These are phyloP conservation scores for Epichloe gansuensis DNA, from an alignment of 2,329 filamentous ascomycete species.

Conservation along the genomic window DNA sequence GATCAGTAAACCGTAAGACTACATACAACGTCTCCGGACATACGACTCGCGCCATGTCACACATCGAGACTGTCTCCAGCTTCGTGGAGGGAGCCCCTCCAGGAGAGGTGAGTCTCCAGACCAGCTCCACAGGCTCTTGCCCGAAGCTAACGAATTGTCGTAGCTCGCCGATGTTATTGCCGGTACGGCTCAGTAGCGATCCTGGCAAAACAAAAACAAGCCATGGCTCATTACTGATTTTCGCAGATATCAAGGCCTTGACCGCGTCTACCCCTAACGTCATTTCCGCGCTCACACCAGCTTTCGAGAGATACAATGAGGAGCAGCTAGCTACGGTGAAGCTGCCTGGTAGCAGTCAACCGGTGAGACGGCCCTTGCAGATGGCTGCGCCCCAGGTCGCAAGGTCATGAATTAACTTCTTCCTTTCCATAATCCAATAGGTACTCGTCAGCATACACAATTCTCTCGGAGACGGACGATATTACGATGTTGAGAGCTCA, in stretches of 20 bases:
- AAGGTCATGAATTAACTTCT: neutral
- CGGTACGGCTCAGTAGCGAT: constrained; percentile 38
- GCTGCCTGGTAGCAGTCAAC: constrained; percentile 70
- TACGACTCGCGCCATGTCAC: constrained; percentile 20
- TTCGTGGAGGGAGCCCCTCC: constrained; percentile 90
- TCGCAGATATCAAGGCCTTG: constrained; percentile 75
- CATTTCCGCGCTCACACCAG: constrained; percentile 60
- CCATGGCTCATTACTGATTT: neutral
- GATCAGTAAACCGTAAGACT: neutral
- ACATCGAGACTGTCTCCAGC: constrained; percentile 47
- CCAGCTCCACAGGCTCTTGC: constrained; percentile 1
- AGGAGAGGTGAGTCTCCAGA: constrained; percentile 61
- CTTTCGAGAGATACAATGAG: constrained; percentile 93
- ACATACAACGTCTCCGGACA: neutral
- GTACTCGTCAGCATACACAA: constrained; percentile 84
- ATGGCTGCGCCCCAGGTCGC: too few species aligned
- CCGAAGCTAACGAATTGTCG: constrained; percentile 16
- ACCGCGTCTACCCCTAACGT: constrained; percentile 57
- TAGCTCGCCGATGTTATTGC: constrained; percentile 81
- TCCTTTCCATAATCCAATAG: constrained; percentile 21
- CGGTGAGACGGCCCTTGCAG: constrained; percentile 16
- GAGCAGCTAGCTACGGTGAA: constrained; percentile 83
- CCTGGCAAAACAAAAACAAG: neutral
- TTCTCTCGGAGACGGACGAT: constrained; percentile 64
- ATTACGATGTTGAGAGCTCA: constrained; percentile 81